Conservation (phyloP, 202 grass and related monocot species). For the Zizania palustris region DNA sequence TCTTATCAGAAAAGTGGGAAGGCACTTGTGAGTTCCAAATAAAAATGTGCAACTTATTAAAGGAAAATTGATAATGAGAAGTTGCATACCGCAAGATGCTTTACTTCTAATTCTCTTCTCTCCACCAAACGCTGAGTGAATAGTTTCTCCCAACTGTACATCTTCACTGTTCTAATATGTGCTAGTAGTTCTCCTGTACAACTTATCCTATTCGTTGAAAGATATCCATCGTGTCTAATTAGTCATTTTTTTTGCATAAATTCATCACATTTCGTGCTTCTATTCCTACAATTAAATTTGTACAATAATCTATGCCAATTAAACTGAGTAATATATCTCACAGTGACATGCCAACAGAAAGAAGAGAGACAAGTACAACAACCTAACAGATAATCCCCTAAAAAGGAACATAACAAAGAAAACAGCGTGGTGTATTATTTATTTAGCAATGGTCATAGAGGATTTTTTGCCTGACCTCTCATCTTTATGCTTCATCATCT, state of each 20-base stretch:
- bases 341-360: background rate
- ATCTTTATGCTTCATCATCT: constrained; percentile 98
- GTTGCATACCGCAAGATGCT: constrained; percentile 78
- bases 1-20: constrained; percentile 57
- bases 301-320: constrained; percentile 16
- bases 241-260: constrained; percentile 24
- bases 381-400: background rate
- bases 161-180: constrained; percentile 94
- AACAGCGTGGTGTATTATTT: background rate
- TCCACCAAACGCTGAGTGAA: constrained; percentile 76
- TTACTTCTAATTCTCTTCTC: constrained; percentile 89
- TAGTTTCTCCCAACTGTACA: constrained; percentile 92
- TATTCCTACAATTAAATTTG: background rate
- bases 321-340: constrained; percentile 18
- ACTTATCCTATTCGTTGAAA: constrained; percentile 68
- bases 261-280: background rate
- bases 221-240: constrained; percentile 19
- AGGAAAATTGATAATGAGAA: constrained; percentile 25
- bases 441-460: background rate
- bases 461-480: constrained; percentile 59
- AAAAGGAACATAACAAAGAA: constrained; percentile 9
- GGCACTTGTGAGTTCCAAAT: constrained; percentile 24
- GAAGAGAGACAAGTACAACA: background rate
- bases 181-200: constrained; percentile 90
- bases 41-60: constrained; percentile 22